These are phyloP conservation scores for Luvunga scandens DNA, from an alignment of 345 rosid species.

Conservation along the genomic window DNA sequence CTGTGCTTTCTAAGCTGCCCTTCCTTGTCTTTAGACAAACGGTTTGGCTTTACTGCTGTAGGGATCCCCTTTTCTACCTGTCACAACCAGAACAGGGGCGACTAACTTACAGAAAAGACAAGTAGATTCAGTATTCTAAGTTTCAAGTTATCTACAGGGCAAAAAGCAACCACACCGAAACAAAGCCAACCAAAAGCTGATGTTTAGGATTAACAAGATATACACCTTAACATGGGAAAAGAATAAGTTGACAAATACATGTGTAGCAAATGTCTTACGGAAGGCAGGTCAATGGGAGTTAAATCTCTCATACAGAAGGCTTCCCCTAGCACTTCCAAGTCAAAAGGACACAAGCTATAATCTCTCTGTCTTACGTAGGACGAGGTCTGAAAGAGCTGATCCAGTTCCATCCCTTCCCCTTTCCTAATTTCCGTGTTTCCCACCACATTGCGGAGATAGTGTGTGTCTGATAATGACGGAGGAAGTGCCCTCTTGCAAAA, in stretches of 20 bases:
- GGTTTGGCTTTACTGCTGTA: constrained; percentile 50
- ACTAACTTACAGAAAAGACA: not conserved
- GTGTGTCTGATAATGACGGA: constrained; percentile 52
- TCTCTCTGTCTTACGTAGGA: constrained; percentile 36
- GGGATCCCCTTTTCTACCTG: constrained; percentile 73
- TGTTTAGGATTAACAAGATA: not conserved
- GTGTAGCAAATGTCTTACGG: constrained; percentile 34
- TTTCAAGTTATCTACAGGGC: not conserved
- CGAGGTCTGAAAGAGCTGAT: constrained; percentile 52
- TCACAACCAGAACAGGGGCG: not conserved
- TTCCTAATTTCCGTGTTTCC: constrained; percentile 76
- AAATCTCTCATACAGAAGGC: constrained; percentile 69
- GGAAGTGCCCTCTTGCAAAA: constrained; percentile 81
- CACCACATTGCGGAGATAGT: constrained; percentile 68
- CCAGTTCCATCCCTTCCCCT: constrained; percentile 89
- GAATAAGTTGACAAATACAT: not conserved
- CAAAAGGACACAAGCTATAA: constrained; percentile 54
- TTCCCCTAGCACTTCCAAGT: constrained; percentile 59
- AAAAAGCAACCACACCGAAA: not conserved
- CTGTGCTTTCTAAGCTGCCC: constrained; percentile 76
- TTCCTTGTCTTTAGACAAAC: constrained; percentile 66
- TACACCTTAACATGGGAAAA: not conserved
- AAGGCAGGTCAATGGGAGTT: constrained; percentile 54
- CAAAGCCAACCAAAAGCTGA: not conserved
- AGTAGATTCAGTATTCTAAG: not conserved